phyloP scores from a whole-genome alignment of 2,329 filamentous ascomycete species.

The Diaporthe ampelina region DNA sequence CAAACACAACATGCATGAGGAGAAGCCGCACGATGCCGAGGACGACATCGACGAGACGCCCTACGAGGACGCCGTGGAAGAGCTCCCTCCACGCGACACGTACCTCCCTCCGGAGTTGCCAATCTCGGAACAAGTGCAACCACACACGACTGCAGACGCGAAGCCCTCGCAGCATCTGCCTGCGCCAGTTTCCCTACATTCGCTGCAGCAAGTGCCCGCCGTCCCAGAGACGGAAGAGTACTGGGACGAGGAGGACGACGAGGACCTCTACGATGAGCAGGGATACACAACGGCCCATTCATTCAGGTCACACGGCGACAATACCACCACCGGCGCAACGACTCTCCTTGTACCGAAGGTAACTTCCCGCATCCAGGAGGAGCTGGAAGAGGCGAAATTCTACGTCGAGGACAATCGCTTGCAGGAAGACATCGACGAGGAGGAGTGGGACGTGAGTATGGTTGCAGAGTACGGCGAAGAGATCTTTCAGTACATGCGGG shows the following conservation, averaged over 20 bases:
- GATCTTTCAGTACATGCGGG: slow-evolving; percentile 92
- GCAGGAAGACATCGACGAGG: slow-evolving; percentile 85
- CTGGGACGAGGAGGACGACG: slow-evolving; percentile 85
- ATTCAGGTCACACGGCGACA: slow-evolving; percentile 78
- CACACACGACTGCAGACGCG: slow-evolving; percentile 27
- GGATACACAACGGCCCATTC: slow-evolving; percentile 85
- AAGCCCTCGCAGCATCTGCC: slow-evolving; percentile 40
- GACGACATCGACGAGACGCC: slow-evolving; percentile 56
- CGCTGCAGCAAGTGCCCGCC: slow-evolving; percentile 1
- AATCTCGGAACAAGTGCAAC: slow-evolving; percentile 16
- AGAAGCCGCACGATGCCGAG: slow-evolving; percentile 42
- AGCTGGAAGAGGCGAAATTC: slow-evolving; percentile 76
- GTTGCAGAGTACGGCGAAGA: slow-evolving; percentile 97
- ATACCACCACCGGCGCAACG: slow-evolving; percentile 64
- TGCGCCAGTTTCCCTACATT: slow-evolving; percentile 5
- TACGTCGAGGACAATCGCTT: slow-evolving; percentile 77
- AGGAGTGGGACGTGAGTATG: slow-evolving; percentile 96
- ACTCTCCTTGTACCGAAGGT: slow-evolving; percentile 79
- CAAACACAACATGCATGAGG: slow-evolving; percentile 51
- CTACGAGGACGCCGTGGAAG: slow-evolving; percentile 62
- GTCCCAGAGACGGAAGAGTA: slow-evolving; percentile 75
- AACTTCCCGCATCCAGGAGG: slow-evolving; percentile 76
- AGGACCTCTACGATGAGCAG: slow-evolving; percentile 72
- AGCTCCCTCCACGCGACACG: slow-evolving; percentile 49
- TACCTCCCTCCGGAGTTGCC: slow-evolving; percentile 21